Evolutionary conservation across 1,284 basidiomycete species (phyloP).

Genomic region (Microbotryum saponariae): DNA sequence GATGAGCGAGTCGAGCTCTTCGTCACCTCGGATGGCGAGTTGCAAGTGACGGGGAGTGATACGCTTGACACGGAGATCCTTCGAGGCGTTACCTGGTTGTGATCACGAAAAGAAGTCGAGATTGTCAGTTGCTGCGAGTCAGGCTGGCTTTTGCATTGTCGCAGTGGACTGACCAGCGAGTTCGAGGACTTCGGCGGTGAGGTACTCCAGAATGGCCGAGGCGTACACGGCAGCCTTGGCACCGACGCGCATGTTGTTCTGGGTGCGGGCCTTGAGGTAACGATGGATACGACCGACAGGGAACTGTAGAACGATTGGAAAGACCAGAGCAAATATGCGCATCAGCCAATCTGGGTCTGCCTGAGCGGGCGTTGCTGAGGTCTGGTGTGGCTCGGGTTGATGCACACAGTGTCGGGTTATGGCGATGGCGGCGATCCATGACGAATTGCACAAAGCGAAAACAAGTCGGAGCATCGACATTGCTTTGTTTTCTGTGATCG

Average conservation of each 20-base stretch:
- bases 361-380: neutral
- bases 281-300: constrained; percentile 91
- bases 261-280: constrained; percentile 85
- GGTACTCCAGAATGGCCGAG: constrained; percentile 82
- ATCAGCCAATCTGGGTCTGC: neutral
- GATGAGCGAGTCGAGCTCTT: constrained; percentile 63
- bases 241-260: constrained; percentile 86
- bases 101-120: neutral
- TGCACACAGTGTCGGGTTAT: too few relatives aligned
- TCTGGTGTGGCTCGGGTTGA: neutral
- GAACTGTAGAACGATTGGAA: constrained; percentile 51
- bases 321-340: neutral
- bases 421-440: neutral
- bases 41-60: constrained; percentile 91
- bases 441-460: neutral
- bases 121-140: neutral
- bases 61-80: constrained; percentile 90
- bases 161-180: constrained; percentile 58
- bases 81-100: constrained; percentile 78
- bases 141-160: neutral
- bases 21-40: constrained; percentile 90
- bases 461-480: neutral
- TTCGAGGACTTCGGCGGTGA: constrained; percentile 83
- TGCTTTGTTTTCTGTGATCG: neutral
- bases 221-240: constrained; percentile 88